Conservation (phyloP, 345 rosid species). For the Populus simonii region DNA sequence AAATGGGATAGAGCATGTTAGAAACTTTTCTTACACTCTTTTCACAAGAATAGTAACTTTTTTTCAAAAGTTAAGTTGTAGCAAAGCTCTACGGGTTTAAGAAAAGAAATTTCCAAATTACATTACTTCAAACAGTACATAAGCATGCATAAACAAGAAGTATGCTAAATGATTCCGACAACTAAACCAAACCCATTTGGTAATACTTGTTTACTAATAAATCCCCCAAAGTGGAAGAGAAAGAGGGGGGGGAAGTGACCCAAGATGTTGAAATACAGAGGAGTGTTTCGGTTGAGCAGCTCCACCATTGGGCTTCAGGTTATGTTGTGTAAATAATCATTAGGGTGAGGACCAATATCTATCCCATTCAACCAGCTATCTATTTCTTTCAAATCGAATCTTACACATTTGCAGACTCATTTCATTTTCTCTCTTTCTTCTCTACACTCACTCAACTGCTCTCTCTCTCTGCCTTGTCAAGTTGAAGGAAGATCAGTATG, state of each 20-base stretch:
- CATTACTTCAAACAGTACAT: neutral
- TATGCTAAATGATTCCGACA: neutral
- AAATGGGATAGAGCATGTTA: slow-evolving; percentile 8
- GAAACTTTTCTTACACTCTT: neutral
- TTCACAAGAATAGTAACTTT: neutral
- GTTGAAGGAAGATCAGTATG: neutral
- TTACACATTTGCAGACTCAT: slow-evolving; percentile 50
- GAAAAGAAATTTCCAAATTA: neutral
- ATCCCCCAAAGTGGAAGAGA: neutral
- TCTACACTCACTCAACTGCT: neutral
- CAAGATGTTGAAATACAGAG: slow-evolving; percentile 82
- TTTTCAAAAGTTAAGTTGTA: neutral
- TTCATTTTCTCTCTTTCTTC: slow-evolving; percentile 48
- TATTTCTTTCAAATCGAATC: slow-evolving; percentile 83
- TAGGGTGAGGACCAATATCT: slow-evolving; percentile 91
- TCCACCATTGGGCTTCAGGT: slow-evolving; percentile 30
- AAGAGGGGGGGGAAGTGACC: slow-evolving; percentile 20
- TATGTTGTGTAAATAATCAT: slow-evolving; percentile 61
- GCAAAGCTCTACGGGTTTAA: neutral
- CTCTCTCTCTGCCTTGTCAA: too few species aligned
- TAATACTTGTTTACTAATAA: neutral
- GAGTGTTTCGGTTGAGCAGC: slow-evolving; percentile 49
- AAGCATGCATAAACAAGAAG: neutral
- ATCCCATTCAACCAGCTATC: slow-evolving; percentile 68
- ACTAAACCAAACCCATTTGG: neutral